phyloP scores from a whole-genome alignment of 768 basidiomycete species.

The Lentinula edodes region DNA sequence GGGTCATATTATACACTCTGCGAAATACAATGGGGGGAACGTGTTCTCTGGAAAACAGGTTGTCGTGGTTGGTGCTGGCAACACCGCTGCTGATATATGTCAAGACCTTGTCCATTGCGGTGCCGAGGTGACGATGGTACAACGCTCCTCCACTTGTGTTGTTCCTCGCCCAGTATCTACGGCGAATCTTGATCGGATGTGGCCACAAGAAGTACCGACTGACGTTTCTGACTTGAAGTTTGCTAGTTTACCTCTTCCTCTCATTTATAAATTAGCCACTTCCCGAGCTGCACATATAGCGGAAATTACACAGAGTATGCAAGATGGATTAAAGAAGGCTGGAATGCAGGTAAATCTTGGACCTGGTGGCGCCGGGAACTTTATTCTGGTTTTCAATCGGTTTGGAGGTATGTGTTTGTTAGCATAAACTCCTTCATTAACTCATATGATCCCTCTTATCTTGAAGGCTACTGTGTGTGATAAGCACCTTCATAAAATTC shows the following conservation, averaged over 20 bases:
- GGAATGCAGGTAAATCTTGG: constrained; percentile 32
- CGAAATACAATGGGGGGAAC: constrained; percentile 17
- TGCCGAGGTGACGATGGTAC: constrained; percentile 36
- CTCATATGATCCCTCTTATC: not conserved
- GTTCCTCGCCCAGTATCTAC: constrained; percentile 8
- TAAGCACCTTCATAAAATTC: not conserved
- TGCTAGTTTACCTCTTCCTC: constrained; percentile 8
- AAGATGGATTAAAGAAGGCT: constrained; percentile 29
- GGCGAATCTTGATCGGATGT: constrained; percentile 6
- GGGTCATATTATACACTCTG: constrained; percentile 28
- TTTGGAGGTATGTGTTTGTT: constrained; percentile 23
- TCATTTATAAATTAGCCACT: constrained; percentile 8
- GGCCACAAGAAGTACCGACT: constrained; percentile 14
- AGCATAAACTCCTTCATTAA: not conserved
- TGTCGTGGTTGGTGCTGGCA: constrained; percentile 37
- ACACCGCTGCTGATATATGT: constrained; percentile 31
- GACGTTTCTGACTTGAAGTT: constrained; percentile 19
- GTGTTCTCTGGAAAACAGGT: constrained; percentile 27
- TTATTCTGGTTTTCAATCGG: constrained; percentile 22
- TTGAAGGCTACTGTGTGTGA: constrained; percentile 8
- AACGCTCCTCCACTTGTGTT: constrained; percentile 34
- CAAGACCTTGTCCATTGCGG: constrained; percentile 28
- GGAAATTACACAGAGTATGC: constrained; percentile 18
- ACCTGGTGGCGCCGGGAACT: constrained; percentile 22
- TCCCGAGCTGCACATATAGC: constrained; percentile 11